Percentiles rank a stretch among this genome's conserved stretches.
These are phyloP conservation scores for Dactylellina drechsleri DNA, from an alignment of 2,329 filamentous ascomycete species.

Conservation along the genomic window DNA sequence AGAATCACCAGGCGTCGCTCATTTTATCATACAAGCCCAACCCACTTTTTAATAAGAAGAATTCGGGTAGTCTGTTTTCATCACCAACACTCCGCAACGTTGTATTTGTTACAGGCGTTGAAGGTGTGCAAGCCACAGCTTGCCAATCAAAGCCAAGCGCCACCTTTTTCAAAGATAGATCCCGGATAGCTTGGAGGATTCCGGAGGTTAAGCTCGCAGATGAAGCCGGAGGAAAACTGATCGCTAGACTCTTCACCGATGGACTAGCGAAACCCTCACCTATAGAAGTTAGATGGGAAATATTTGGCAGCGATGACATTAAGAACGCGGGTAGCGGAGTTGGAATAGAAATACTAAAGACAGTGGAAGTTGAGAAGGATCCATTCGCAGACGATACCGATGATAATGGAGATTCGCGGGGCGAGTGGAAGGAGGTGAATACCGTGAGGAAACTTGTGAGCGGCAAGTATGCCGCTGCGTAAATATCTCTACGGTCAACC, in stretches of 20 bases:
- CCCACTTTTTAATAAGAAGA: slow-evolving; percentile 68
- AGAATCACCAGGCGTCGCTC: slow-evolving; percentile 84
- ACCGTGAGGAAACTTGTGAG: slow-evolving; percentile 74
- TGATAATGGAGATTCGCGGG: slow-evolving; percentile 60
- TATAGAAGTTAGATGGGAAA: slow-evolving; percentile 85
- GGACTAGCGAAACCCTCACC: slow-evolving; percentile 76
- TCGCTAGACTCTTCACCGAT: slow-evolving; percentile 83
- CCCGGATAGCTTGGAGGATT: slow-evolving; percentile 81
- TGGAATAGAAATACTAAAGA: slow-evolving; percentile 69
- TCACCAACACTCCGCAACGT: slow-evolving; percentile 77
- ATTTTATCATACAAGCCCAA: slow-evolving; percentile 87
- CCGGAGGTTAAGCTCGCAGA: slow-evolving; percentile 76
- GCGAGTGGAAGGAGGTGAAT: slow-evolving; percentile 74
- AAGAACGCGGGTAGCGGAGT: slow-evolving; percentile 69
- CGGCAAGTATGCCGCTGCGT: slow-evolving; percentile 76
- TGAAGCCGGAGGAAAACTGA: slow-evolving; percentile 74
- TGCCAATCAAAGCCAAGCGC: slow-evolving; percentile 82
- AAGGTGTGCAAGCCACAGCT: slow-evolving; percentile 71
- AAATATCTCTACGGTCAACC: slow-evolving; percentile 25
- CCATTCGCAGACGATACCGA: slow-evolving; percentile 75
- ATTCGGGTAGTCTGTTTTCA: slow-evolving; percentile 62
- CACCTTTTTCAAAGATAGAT: slow-evolving; percentile 80
- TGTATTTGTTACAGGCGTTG: slow-evolving; percentile 76
- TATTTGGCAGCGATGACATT: slow-evolving; percentile 66
- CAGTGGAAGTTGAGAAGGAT: slow-evolving; percentile 67